Percentiles rank a stretch among this genome's conserved stretches.
phyloP scores from a whole-genome alignment of 768 basidiomycete genomes.

The Serendipita indica region DNA sequence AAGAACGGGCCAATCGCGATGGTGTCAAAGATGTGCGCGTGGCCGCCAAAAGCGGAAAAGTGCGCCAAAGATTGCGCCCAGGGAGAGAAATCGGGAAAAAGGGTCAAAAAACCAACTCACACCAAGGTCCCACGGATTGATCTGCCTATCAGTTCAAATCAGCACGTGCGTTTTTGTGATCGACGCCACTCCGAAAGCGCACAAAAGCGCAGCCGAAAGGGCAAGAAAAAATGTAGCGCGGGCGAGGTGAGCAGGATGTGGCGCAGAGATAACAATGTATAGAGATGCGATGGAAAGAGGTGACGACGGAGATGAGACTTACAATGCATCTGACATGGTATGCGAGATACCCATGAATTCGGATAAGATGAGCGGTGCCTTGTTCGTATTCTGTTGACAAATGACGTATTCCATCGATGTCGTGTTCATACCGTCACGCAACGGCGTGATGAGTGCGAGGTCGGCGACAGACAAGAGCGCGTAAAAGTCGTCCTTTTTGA shows the following conservation, averaged over 20 bases:
- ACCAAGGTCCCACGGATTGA: conserved; percentile 93
- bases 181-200: background rate
- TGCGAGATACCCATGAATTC: conserved; percentile 98
- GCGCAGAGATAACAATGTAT: background rate
- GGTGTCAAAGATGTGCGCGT: background rate
- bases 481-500: conserved; percentile 97
- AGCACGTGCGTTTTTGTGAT: background rate
- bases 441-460: conserved; percentile 84
- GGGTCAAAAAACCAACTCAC: too few relatives aligned
- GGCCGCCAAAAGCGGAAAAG: background rate
- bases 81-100: too few relatives aligned
- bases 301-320: background rate
- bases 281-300: background rate
- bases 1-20: too few relatives aligned
- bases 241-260: background rate
- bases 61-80: too few relatives aligned
- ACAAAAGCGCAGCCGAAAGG: background rate
- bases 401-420: conserved; percentile 97
- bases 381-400: conserved; percentile 73
- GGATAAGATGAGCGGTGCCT: conserved; percentile 76
- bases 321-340: conserved; percentile 72
- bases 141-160: conserved; percentile 26
- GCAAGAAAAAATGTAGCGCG: background rate
- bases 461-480: conserved; percentile 87
- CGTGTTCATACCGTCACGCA: conserved; percentile 98